Evolutionary conservation across 495 filamentous ascomycete genomes (phyloP).

Genomic region (Podospora anserina): DNA sequence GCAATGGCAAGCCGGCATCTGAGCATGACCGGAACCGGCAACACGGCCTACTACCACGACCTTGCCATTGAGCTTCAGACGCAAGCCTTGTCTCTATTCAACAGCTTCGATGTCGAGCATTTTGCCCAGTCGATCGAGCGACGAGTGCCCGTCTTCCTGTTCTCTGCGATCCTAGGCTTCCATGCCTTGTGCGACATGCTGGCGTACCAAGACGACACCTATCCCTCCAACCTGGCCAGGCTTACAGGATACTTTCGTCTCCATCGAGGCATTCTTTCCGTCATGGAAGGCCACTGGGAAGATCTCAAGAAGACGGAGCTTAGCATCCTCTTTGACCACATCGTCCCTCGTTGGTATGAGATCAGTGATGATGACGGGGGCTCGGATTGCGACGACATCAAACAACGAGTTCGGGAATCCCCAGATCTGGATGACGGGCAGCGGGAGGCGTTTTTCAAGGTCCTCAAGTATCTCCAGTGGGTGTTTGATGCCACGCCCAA

Average conservation of each 20-base stretch:
- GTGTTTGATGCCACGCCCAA: slow-evolving; percentile 25
- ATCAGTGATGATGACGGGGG: slow-evolving; percentile 23
- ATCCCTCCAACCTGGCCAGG: slow-evolving; percentile 38
- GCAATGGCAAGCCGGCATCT: slow-evolving; percentile 48
- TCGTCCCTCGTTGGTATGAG: slow-evolving; percentile 19
- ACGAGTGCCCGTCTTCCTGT: slow-evolving; percentile 48
- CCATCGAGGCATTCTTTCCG: slow-evolving; percentile 41
- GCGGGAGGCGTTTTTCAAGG: slow-evolving; percentile 12
- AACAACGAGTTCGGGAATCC: slow-evolving; percentile 11
- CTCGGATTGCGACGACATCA: slow-evolving; percentile 28
- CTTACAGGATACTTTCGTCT: slow-evolving; percentile 44
- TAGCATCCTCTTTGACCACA: slow-evolving; percentile 22
- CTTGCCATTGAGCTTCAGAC: slow-evolving; percentile 50
- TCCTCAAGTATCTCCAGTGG: slow-evolving; percentile 27
- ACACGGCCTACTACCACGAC: slow-evolving; percentile 37
- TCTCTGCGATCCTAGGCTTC: slow-evolving; percentile 44
- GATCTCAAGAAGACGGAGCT: slow-evolving; percentile 26
- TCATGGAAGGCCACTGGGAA: slow-evolving; percentile 28
- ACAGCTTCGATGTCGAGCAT: slow-evolving; percentile 30
- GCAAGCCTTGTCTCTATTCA: slow-evolving; percentile 46
- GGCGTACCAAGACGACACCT: slow-evolving; percentile 30
- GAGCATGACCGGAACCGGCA: slow-evolving; percentile 31
- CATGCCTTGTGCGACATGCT: slow-evolving; percentile 49
- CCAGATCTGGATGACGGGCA: slow-evolving; percentile 8
- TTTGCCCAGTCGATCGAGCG: slow-evolving; percentile 28